Conservation (phyloP, 1,284 basidiomycete genomes). For the Ganoderma sinense region DNA sequence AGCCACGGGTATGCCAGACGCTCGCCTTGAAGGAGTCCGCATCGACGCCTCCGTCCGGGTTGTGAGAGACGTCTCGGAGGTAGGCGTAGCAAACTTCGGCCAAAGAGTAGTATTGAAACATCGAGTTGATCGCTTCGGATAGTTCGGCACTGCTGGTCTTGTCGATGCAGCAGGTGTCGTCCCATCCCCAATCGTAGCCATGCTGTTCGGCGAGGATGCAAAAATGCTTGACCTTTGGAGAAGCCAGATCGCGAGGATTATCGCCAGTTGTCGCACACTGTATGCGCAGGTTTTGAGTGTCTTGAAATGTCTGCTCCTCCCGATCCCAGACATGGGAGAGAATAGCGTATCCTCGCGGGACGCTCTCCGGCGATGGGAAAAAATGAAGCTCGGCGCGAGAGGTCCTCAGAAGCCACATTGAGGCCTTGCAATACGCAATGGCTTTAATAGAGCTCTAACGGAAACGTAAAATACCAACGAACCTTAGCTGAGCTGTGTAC, state of each 20-base stretch:
- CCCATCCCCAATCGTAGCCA: not conserved
- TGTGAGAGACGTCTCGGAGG: not conserved
- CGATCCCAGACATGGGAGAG: conserved; percentile 11
- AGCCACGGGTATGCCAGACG: not conserved
- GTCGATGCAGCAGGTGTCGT: not conserved
- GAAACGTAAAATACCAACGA: not conserved
- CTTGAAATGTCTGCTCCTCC: conserved; percentile 12
- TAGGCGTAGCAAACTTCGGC: not conserved
- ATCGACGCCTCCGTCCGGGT: not conserved
- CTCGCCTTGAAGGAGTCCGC: not conserved
- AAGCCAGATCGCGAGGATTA: not conserved
- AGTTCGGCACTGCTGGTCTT: not conserved
- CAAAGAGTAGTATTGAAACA: not conserved
- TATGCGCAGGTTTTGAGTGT: not conserved
- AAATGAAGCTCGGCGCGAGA: conserved; percentile 1
- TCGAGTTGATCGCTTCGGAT: not conserved
- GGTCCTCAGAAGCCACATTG: conserved; percentile 10
- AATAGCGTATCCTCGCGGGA: conserved; percentile 9
- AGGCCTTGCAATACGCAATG: not conserved
- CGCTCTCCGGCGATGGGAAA: conserved; percentile 1
- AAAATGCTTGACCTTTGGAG: not conserved
- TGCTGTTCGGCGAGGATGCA: not conserved
- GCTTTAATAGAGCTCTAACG: not conserved
- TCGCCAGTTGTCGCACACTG: not conserved
- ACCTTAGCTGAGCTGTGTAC: not conserved